Evolutionary conservation across 2,329 filamentous ascomycete species (phyloP).

Genomic region (Achaetomium macrosporum): DNA sequence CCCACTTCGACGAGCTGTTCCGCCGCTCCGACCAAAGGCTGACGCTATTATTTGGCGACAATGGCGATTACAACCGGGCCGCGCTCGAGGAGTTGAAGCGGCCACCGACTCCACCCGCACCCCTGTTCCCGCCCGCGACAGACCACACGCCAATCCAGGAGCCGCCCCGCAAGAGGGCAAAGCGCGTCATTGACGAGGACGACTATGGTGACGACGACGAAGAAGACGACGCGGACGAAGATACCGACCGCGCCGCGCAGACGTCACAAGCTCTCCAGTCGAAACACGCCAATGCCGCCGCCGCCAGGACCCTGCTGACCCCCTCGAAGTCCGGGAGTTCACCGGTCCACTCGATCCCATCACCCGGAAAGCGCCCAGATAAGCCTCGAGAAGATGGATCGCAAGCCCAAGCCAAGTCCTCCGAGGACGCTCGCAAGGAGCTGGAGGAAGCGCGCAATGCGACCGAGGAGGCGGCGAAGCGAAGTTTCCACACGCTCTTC

Average conservation of each 20-base stretch:
- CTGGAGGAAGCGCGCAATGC: constrained; percentile 87
- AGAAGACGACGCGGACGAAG: constrained; percentile 56
- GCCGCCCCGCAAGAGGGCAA: constrained; percentile 65
- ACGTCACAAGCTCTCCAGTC: constrained; percentile 44
- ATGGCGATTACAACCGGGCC: constrained; percentile 47
- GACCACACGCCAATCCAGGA: constrained; percentile 55
- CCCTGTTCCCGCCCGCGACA: constrained; percentile 49
- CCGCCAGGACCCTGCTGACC: constrained; percentile 56
- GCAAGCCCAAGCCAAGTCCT: constrained; percentile 57
- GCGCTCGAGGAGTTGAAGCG: constrained; percentile 50
- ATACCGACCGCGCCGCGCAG: constrained; percentile 36
- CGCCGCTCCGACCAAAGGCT: constrained; percentile 71
- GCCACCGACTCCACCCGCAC: constrained; percentile 29
- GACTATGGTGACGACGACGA: constrained; percentile 83
- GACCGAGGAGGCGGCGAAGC: constrained; percentile 82
- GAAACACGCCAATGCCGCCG: constrained; percentile 43
- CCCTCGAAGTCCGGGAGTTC: constrained; percentile 66
- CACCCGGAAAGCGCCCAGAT: constrained; percentile 51
- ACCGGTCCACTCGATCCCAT: constrained; percentile 56
- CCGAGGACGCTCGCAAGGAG: constrained; percentile 87
- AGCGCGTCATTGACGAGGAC: constrained; percentile 74
- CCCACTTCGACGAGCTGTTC: constrained; percentile 72
- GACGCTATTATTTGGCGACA: constrained; percentile 62
- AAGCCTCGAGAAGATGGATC: constrained; percentile 48
- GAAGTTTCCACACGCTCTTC: constrained; percentile 88